phyloP scores from a whole-genome alignment of 1,284 basidiomycete species.

The Inonotus obliquus region DNA sequence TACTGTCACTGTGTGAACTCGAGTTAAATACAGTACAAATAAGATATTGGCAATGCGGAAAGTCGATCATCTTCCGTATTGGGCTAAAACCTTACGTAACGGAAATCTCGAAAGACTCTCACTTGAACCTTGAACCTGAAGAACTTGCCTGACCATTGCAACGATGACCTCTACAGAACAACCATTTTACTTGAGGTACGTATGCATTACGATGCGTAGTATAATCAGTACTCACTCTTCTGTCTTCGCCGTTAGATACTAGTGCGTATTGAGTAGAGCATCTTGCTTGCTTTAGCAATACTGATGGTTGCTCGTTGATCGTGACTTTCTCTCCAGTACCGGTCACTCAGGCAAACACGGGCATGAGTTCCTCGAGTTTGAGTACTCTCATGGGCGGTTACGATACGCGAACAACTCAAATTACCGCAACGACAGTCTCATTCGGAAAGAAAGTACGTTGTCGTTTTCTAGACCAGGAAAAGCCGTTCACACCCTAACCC shows the following conservation, averaged over 20 bases:
- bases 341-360: slow-evolving; percentile 96
- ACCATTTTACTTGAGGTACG: slow-evolving; percentile 72
- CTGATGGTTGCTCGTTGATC: neutral
- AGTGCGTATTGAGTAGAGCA: slow-evolving; percentile 46
- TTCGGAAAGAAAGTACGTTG: slow-evolving; percentile 93
- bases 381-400: slow-evolving; percentile 93
- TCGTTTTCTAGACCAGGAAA: neutral
- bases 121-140: neutral
- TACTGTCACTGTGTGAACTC: too few relatives aligned
- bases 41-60: too few relatives aligned
- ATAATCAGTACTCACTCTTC: neutral
- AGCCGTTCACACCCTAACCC: neutral
- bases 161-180: neutral
- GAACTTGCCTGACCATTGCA: neutral
- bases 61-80: too few relatives aligned
- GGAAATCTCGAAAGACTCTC: too few relatives aligned
- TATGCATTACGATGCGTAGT: slow-evolving; percentile 19
- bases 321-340: slow-evolving; percentile 50
- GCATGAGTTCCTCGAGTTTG: slow-evolving; percentile 98
- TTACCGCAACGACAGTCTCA: slow-evolving; percentile 95
- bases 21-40: too few relatives aligned
- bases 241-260: slow-evolving; percentile 55
- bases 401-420: slow-evolving; percentile 99
- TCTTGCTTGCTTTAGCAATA: neutral
- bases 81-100: too few relatives aligned